A percentile compares a stretch with the other conserved stretches of the same genome.
Conservation (phyloP, 2,329 filamentous ascomycete species). For the Trichoderma koningiopsis region DNA sequence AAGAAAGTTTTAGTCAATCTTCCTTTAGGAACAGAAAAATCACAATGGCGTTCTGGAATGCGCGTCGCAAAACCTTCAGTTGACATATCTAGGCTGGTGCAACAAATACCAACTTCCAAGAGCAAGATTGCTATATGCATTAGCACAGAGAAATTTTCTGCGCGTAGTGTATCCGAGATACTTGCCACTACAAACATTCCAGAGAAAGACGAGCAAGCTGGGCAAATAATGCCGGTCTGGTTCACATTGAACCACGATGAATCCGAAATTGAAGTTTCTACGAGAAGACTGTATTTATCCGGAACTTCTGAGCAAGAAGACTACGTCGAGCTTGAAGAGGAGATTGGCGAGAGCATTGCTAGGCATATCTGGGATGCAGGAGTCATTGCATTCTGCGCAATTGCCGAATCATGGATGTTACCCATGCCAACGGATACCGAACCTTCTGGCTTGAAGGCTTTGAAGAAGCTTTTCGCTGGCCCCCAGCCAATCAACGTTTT, state of each 20-base stretch:
- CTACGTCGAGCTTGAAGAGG: slow-evolving; percentile 53
- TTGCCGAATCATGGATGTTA: slow-evolving; percentile 36
- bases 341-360: slow-evolving; percentile 62
- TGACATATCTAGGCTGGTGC: slow-evolving; percentile 35
- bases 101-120: slow-evolving; percentile 33
- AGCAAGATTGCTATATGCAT: slow-evolving; percentile 36
- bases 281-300: slow-evolving; percentile 37
- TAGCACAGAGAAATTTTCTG: slow-evolving; percentile 33
- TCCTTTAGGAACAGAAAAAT: slow-evolving; percentile 31
- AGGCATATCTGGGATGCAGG: slow-evolving; percentile 63
- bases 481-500: slow-evolving; percentile 46
- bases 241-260: slow-evolving; percentile 37
- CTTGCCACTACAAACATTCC: slow-evolving; percentile 19
- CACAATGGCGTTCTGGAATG: slow-evolving; percentile 41
- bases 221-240: slow-evolving; percentile 50
- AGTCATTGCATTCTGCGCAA: slow-evolving; percentile 45
- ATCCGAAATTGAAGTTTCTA: slow-evolving; percentile 33
- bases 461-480: slow-evolving; percentile 37
- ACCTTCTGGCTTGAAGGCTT: slow-evolving; percentile 35
- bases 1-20: background rate
- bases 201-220: slow-evolving; percentile 30
- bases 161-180: slow-evolving; percentile 35
- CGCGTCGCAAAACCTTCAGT: slow-evolving; percentile 44
- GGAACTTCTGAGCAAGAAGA: slow-evolving; percentile 31
- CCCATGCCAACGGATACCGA: slow-evolving; percentile 34